These are phyloP conservation scores for Brasenia schreberi DNA, from an alignment of 164 flowering plant species.

Conservation along the genomic window DNA sequence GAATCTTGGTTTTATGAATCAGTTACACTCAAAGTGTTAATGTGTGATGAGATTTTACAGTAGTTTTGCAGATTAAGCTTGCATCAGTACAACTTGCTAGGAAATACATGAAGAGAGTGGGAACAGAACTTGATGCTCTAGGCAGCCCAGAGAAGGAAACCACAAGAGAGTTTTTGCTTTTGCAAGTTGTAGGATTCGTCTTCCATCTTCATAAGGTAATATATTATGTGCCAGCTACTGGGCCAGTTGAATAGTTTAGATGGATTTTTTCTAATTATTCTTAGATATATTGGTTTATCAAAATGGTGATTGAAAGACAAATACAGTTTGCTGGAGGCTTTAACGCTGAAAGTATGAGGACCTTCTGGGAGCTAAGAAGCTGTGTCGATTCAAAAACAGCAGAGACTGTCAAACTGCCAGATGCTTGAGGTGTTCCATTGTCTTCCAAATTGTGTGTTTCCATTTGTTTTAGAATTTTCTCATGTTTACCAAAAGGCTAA, in stretches of 20 bases:
- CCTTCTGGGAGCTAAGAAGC: slow-evolving; percentile 77
- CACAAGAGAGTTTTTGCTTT: slow-evolving; percentile 70
- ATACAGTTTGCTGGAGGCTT: too few relatives aligned
- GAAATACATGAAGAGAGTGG: slow-evolving; percentile 93
- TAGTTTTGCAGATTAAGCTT: slow-evolving; percentile 69
- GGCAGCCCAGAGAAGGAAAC: slow-evolving; percentile 77
- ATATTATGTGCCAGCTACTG: neutral
- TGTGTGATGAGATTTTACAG: neutral
- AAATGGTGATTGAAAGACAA: too few relatives aligned
- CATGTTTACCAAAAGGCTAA: too few relatives aligned
- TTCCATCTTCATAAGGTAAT: slow-evolving; percentile 96
- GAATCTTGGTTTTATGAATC: neutral
- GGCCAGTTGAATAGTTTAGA: neutral
- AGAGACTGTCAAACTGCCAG: slow-evolving; percentile 23
- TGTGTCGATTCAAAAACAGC: slow-evolving; percentile 27
- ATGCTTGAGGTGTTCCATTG: slow-evolving; percentile 12
- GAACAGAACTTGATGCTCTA: slow-evolving; percentile 72
- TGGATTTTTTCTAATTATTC: too few relatives aligned
- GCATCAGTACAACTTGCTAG: slow-evolving; percentile 85
- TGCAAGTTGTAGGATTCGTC: slow-evolving; percentile 96
- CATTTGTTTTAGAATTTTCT: neutral
- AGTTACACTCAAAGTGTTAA: neutral
- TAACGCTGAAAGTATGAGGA: slow-evolving; percentile 65
- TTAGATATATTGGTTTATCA: too few relatives aligned
- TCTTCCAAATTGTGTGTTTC: neutral